Base-by-base conservation (phyloP, 805 yeast genomes). In the Millerago galiae region DNA sequence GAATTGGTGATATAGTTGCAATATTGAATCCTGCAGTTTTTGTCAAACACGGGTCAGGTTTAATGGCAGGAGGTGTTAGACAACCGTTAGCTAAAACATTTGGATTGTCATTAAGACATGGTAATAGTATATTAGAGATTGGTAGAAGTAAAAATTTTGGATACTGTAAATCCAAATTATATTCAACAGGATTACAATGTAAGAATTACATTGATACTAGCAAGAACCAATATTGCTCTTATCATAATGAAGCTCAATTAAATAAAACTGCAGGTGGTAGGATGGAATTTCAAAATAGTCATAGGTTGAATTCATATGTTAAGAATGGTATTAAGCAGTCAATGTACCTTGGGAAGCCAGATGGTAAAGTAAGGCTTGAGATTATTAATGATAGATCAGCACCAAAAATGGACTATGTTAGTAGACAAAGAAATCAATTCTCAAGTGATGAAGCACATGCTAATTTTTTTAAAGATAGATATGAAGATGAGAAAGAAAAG, bases 61-160 rank as follows among this genome's bases (percentile, higher is more conserved):
- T 12, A 27, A n/a, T 27, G 13, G 32, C 9, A n/a, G 16, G 9
- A 16, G 32, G 24, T 21, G 24, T 21, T 21, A 21, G 7, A 21
- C 24, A 21, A 21, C 24, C 24, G 7, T 21, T 21, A 3, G 24
- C 31, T 26, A 47, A 35, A 37, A 62, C 73, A 0, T 83, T 87
- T 56, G 77, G 74, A 18, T 58, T 89, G 16, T 65, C 73, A 4
- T 59, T 89, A 3, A 73, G 68, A 31, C 74, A 75, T 39, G 69
- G 66, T 21, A 70, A 74, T 41, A 68, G 75, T 27, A 63, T 91
- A 2, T 40, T 90, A 5, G 95, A 87, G 52, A 70, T 91, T 41
- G 99, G 95, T 0, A 67, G 71, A 29, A 68, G 88, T 16, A 70
- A 72, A 44, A 76, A 86, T 54, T 72, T 83, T 37, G 95, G 85